These are phyloP conservation scores for Cymodocea nodosa DNA, from an alignment of 116 monocot species.

Conservation along the genomic window DNA sequence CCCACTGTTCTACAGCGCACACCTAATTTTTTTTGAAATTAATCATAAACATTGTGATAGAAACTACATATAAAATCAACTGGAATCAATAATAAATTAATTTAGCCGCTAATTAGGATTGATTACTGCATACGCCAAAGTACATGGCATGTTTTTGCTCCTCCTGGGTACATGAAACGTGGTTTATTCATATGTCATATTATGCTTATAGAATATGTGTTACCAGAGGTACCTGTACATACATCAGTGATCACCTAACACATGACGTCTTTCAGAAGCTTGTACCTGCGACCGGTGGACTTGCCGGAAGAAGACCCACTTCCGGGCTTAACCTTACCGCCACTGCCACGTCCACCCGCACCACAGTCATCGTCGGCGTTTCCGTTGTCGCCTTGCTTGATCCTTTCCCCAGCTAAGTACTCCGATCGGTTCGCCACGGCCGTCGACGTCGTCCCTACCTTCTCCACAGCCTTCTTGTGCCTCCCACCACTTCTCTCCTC, in stretches of 20 bases:
- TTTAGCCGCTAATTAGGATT: background rate
- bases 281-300: conserved; percentile 48
- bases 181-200: no score
- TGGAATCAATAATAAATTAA: no score
- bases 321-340: background rate
- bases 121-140: no score
- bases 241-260: conserved; percentile 8
- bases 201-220: background rate
- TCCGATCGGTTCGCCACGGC: background rate
- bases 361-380: background rate
- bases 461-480: background rate
- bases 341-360: background rate
- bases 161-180: no score
- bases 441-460: background rate
- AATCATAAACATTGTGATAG: background rate
- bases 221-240: background rate
- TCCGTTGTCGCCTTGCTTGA: conserved; percentile 13
- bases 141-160: no score
- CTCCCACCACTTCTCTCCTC: conserved; percentile 16
- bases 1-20: background rate
- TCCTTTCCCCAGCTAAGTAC: conserved; percentile 5
- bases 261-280: conserved; percentile 71
- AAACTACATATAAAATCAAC: background rate
- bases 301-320: conserved; percentile 9
- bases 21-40: background rate